Percentiles rank a stretch among this genome's conserved stretches.
Evolutionary conservation across 345 rosid species (phyloP).

Genomic region (Cardamine resedifolia): DNA sequence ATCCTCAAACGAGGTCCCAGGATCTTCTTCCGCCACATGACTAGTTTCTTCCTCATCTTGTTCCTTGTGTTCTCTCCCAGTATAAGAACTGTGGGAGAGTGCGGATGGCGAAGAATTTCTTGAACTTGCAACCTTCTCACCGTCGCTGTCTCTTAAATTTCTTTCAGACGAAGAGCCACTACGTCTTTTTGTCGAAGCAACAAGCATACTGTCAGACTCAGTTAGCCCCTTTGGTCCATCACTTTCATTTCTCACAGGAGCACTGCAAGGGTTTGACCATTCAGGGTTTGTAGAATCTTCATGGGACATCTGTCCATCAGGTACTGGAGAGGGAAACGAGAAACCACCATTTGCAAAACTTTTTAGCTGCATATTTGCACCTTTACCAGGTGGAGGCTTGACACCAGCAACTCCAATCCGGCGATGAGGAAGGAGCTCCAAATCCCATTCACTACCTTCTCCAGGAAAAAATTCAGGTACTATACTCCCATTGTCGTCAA

Average conservation of each 20-base stretch:
- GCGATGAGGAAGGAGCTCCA: constrained; percentile 63
- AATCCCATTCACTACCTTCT: constrained; percentile 86
- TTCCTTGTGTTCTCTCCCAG: constrained; percentile 53
- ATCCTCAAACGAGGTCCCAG: constrained; percentile 73
- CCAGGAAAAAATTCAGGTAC: constrained; percentile 70
- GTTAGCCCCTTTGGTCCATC: constrained; percentile 37
- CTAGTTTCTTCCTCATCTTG: constrained; percentile 60
- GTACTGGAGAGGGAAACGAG: constrained; percentile 69
- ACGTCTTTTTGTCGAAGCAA: constrained; percentile 4
- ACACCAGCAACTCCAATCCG: constrained; percentile 52
- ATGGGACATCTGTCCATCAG: constrained; percentile 51
- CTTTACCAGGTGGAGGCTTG: constrained; percentile 39
- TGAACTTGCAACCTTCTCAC: constrained; percentile 28
- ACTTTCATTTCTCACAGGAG: constrained; percentile 46
- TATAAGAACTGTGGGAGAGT: constrained; percentile 19
- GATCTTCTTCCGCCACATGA: constrained; percentile 59
- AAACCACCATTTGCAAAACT: constrained; percentile 59
- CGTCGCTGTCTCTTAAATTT: constrained; percentile 5
- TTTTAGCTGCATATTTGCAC: constrained; percentile 43
- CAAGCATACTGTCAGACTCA: constrained; percentile 7
- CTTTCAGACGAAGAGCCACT: constrained; percentile 12
- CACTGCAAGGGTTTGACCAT: constrained; percentile 58
- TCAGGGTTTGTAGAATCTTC: constrained; percentile 55
- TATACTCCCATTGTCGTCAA: constrained; percentile 80
- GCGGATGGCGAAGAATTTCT: constrained; percentile 27